Base-by-base conservation (phyloP, 2,329 filamentous ascomycete genomes). In the Coniella vitis region DNA sequence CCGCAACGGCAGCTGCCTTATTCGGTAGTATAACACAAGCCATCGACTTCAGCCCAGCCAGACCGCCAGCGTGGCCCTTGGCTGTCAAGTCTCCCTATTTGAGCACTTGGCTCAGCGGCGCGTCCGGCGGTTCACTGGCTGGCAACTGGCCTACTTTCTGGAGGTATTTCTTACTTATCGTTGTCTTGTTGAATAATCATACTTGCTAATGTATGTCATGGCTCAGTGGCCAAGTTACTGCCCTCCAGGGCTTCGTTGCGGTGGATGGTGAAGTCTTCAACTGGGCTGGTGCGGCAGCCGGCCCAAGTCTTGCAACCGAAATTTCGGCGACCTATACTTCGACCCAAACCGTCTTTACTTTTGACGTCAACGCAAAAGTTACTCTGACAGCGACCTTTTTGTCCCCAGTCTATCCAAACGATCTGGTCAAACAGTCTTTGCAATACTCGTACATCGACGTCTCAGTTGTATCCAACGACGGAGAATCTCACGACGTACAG, bases 11-110 rank as follows among this genome's bases (percentile, higher is more conserved):
- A 48, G 54, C 57, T 38, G 62, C 60, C 37, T 49, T 67, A 35
- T 55, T 62, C 36, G 57, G 58, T 13, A 52, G 57, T 32, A 41
- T 63, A 45, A 58, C 55, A 29, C 54, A 59, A 19, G 60, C 59
- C 62, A 39, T 84, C 81, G 9, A 78, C 71, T 87, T 86, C 60
- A 71, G 67, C 32, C 84, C 84, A 31, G 75, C 78, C 32, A 73
- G 81, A 7, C 83, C 84, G 37, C 84, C 84, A 14, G 75, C 84
- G 1, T 71, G 86, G 22, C 86, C 87, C 12, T 65, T 91, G 31
- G 85, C 85, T 38, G 86, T 90, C 38, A 81, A 79, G 54, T 84
- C 81, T 9, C 87, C 87, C 0, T 91, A 90, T 57, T 66, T 90
- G 14, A 88, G 79, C 60, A 78, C 81, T 13, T 88, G 84, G 83